Conservation (phyloP, 805 yeast species). For the Candida cerambycidarum region DNA sequence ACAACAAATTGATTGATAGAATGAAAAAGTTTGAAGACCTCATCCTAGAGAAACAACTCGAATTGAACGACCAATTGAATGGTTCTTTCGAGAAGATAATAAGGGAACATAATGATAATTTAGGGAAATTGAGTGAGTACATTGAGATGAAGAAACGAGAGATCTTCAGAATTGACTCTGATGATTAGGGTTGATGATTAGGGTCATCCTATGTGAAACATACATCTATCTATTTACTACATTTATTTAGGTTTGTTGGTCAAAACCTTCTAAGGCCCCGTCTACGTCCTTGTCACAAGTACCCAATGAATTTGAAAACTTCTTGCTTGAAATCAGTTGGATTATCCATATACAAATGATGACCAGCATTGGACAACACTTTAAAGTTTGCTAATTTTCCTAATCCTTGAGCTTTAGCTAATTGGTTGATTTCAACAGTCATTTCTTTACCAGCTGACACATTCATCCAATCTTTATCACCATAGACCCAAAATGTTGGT, state of each 20-base stretch:
- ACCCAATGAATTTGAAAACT: conserved; percentile 33
- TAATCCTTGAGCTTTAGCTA: conserved; percentile 29
- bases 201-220: too few species aligned
- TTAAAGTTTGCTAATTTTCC: conserved; percentile 30
- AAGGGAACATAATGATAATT: conserved; percentile 7
- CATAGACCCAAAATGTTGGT: conserved; percentile 61
- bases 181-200: too few species aligned
- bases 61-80: conserved; percentile 7
- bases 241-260: too few species aligned
- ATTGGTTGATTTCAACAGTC: conserved; percentile 31
- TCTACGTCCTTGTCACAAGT: too few species aligned
- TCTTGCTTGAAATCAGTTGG: conserved; percentile 34
- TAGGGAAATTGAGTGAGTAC: conserved; percentile 6
- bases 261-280: too few species aligned
- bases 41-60: conserved; percentile 1
- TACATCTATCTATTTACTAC: too few species aligned
- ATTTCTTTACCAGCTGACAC: conserved; percentile 54
- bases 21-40: conserved; percentile 8
- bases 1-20: background rate
- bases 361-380: conserved; percentile 47
- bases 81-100: conserved; percentile 2
- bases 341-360: conserved; percentile 56
- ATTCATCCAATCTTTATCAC: conserved; percentile 74
- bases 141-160: conserved; percentile 7
- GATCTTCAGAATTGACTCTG: conserved; percentile 5